Evolutionary conservation across 257 asterid genomes (phyloP).

Genomic region (Solanum lycopersicoides): DNA sequence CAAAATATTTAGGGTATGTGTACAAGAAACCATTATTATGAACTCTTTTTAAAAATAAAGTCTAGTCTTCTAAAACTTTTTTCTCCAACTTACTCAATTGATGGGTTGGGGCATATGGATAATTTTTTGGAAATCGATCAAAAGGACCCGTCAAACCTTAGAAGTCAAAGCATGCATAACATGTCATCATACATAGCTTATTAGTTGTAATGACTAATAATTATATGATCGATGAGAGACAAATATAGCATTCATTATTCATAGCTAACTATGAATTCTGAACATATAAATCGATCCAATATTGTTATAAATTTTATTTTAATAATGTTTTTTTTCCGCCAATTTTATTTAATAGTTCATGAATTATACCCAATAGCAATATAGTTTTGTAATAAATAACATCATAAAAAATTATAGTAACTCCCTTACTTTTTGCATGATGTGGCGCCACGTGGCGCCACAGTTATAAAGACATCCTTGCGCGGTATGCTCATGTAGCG

Average conservation of each 20-base stretch:
- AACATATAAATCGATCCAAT: background rate
- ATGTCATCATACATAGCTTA: too few species aligned
- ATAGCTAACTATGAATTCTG: background rate
- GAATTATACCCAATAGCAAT: background rate
- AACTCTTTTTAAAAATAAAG: background rate
- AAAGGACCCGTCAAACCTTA: too few species aligned
- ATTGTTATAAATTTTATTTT: background rate
- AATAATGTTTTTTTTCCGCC: background rate
- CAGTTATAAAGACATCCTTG: background rate
- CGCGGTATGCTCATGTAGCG: background rate
- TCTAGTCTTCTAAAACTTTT: too few species aligned
- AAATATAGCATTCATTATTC: background rate
- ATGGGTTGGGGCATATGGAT: too few species aligned
- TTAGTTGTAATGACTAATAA: background rate
- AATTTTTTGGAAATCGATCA: too few species aligned
- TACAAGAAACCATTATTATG: background rate
- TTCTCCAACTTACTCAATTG: too few species aligned
- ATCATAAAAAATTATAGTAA: background rate
- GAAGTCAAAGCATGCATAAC: too few species aligned
- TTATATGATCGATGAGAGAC: background rate
- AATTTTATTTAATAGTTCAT: background rate
- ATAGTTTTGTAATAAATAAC: background rate
- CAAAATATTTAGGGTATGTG: background rate
- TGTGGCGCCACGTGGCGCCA: background rate
- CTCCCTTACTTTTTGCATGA: background rate